phyloP scores from a whole-genome alignment of 1,284 basidiomycete genomes.

The Coniferiporia sulphurascens region DNA sequence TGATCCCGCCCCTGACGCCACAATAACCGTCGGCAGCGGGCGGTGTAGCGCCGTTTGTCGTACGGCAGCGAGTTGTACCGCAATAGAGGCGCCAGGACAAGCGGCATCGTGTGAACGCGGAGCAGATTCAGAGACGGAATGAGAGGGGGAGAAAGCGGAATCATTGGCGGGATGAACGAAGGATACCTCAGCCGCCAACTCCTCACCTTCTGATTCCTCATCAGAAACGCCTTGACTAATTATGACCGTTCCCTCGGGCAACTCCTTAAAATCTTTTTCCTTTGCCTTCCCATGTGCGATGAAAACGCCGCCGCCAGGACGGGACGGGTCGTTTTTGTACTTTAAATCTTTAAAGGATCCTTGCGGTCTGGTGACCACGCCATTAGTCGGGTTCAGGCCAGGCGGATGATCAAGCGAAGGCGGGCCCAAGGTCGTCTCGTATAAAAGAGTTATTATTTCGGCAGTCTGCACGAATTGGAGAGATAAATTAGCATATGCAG shows the following conservation, averaged over 20 bases:
- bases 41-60: constrained; percentile 22
- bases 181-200: constrained; percentile 29
- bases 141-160: constrained; percentile 26
- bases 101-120: neutral
- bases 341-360: constrained; percentile 51
- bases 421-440: constrained; percentile 83
- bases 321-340: constrained; percentile 69
- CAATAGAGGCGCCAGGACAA: neutral
- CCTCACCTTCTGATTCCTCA: constrained; percentile 49
- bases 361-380: constrained; percentile 48
- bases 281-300: constrained; percentile 55
- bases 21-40: constrained; percentile 18
- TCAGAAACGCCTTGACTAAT: constrained; percentile 34
- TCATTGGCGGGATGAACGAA: constrained; percentile 24
- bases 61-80: constrained; percentile 11
- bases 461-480: constrained; percentile 60
- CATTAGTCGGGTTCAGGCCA: constrained; percentile 68
- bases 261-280: constrained; percentile 48
- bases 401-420: constrained; percentile 52
- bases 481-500: constrained; percentile 23
- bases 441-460: constrained; percentile 87
- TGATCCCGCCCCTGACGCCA: constrained; percentile 17
- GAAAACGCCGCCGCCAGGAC: constrained; percentile 83
- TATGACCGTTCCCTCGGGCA: constrained; percentile 63
- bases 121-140: constrained; percentile 14